Evolutionary conservation across 2,329 filamentous ascomycete species (phyloP).

Genomic region (Colletotrichum echinochloae): DNA sequence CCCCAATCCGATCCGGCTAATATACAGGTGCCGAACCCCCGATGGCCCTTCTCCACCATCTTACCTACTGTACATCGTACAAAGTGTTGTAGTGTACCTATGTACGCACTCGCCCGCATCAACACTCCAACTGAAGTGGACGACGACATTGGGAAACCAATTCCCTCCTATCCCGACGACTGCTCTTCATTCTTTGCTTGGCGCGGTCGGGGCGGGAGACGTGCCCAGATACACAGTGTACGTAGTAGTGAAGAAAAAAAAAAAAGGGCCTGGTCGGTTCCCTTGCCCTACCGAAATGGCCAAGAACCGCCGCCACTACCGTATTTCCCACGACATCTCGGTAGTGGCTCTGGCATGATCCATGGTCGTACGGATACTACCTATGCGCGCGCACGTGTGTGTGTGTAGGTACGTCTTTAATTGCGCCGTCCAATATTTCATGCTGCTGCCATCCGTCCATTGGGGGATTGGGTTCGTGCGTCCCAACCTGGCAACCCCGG

Average conservation of each 20-base stretch:
- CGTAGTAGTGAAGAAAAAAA: neutral
- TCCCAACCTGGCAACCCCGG: conserved; percentile 35
- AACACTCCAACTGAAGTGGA: too few species aligned
- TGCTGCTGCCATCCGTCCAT: neutral
- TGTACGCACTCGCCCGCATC: conserved; percentile 2
- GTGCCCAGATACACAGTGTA: neutral
- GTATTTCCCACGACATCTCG: neutral
- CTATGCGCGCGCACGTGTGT: neutral
- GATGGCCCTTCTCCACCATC: conserved; percentile 1
- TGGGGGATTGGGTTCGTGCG: conserved; percentile 28
- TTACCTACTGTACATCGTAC: too few species aligned
- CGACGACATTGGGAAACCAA: neutral
- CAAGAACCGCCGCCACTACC: neutral
- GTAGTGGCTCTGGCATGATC: neutral
- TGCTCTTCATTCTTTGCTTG: neutral
- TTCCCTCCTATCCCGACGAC: neutral
- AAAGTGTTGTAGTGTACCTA: too few species aligned
- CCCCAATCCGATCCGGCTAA: neutral
- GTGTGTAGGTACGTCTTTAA: neutral
- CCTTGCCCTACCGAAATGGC: neutral
- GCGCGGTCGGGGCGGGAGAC: neutral
- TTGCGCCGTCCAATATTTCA: neutral
- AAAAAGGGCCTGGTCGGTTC: neutral
- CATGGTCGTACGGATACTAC: neutral
- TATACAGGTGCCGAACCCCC: neutral